phyloP scores from a whole-genome alignment of 352 stramenopile species.

The Thraustochytrium striatum region DNA sequence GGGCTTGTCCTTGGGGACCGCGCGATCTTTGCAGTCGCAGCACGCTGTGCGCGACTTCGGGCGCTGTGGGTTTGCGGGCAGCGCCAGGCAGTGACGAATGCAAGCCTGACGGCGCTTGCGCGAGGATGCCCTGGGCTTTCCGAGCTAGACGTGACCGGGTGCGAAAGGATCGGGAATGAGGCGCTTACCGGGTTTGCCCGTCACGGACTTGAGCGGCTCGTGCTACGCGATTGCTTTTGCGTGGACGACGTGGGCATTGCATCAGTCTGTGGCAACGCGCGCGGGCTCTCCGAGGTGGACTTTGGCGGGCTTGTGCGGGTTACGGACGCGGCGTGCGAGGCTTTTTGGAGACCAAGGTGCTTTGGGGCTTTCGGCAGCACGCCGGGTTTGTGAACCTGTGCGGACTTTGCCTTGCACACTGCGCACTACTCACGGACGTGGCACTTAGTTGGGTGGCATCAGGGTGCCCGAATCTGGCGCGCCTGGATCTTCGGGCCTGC shows the following conservation, averaged over 20 bases:
- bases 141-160: neutral
- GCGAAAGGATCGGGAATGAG: neutral
- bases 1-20: neutral
- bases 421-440: slow-evolving; percentile 13
- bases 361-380: neutral
- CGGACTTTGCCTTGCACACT: neutral
- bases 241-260: neutral
- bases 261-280: neutral
- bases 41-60: neutral
- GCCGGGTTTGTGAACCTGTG: neutral
- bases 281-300: neutral
- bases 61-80: neutral
- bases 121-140: neutral
- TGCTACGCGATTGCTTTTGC: neutral
- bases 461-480: slow-evolving; percentile 5
- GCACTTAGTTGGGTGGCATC: slow-evolving; percentile 30
- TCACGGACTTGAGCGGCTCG: neutral
- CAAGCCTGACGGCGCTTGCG: neutral
- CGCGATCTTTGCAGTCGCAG: neutral
- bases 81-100: neutral
- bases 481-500: neutral
- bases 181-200: neutral
- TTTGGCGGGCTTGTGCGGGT: neutral
- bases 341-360: slow-evolving; percentile 18
- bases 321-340: neutral